Evolutionary conservation across 208 protist genomes (phyloP).

Genomic region (Wallacemonas sp.): DNA sequence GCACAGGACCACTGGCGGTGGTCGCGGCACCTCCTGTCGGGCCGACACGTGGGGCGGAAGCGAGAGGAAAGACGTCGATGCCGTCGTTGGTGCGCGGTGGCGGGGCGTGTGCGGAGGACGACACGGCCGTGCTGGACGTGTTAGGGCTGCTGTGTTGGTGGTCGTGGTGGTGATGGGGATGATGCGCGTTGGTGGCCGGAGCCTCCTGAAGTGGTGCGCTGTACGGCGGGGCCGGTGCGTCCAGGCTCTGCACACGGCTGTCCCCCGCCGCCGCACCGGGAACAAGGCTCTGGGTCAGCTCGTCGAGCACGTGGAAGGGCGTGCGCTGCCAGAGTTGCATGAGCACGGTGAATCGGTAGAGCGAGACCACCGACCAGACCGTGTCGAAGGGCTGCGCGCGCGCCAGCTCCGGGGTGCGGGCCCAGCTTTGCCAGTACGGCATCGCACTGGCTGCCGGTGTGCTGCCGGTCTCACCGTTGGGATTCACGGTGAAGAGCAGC

Average conservation of each 20-base stretch:
- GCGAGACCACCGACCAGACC: conserved; percentile 47
- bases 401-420: conserved; percentile 20
- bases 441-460: conserved; percentile 20
- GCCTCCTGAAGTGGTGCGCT: too few species aligned
- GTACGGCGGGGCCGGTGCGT: too few species aligned
- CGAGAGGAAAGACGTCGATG: background rate
- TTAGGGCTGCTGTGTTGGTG: too few species aligned
- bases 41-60: background rate
- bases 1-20: background rate
- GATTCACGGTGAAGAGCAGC: conserved; percentile 40
- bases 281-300: too few species aligned
- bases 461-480: conserved; percentile 26
- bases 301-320: conserved; percentile 26
- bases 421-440: conserved; percentile 27
- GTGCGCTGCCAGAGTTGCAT: conserved; percentile 42
- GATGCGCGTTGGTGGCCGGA: too few species aligned
- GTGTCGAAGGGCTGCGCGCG: conserved; percentile 25
- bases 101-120: background rate
- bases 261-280: too few species aligned
- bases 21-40: background rate
- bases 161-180: too few species aligned
- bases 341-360: conserved; percentile 44
- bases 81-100: background rate
- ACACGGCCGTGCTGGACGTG: too few species aligned
- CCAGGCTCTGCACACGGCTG: too few species aligned